Percentiles rank a stretch among this genome's conserved stretches.
phyloP scores from a whole-genome alignment of 306 rosid genomes.

The Trifolium subterraneum region DNA sequence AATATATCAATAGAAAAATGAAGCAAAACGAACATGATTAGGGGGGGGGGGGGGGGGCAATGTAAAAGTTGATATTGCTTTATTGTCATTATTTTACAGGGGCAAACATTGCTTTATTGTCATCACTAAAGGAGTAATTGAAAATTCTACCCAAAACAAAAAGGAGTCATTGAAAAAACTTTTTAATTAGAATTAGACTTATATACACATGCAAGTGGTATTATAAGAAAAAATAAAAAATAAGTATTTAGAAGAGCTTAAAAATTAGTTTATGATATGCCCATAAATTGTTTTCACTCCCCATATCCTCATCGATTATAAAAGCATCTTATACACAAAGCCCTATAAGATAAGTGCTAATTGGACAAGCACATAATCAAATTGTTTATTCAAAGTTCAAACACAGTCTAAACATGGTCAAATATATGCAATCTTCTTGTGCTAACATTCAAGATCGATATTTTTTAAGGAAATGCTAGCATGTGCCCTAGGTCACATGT shows the following conservation, averaged over 20 bases:
- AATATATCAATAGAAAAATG: not conserved
- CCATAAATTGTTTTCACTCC: not conserved
- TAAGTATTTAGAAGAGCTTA: not conserved
- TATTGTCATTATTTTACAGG: not conserved
- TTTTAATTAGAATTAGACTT: not conserved
- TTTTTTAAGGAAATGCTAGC: too few species aligned
- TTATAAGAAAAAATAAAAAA: too few species aligned
- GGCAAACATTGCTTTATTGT: not conserved
- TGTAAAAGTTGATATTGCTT: constrained; percentile 6
- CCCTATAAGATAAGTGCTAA: not conserved
- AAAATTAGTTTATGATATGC: not conserved
- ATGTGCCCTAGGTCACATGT: too few species aligned
- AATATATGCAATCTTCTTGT: not conserved
- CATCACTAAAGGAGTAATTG: not conserved
- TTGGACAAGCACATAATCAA: not conserved
- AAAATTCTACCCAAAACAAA: too few species aligned
- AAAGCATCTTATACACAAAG: not conserved
- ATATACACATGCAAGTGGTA: not conserved
- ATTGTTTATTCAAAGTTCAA: not conserved
- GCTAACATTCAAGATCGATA: not conserved
- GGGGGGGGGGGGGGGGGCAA: not conserved
- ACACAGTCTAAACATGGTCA: not conserved
- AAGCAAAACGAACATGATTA: constrained; percentile 15
- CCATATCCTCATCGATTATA: not conserved
- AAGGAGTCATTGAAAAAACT: not conserved